phyloP scores from a whole-genome alignment of 176 grass and related monocot species.

The barley (Hordeum vulgare) region DNA sequence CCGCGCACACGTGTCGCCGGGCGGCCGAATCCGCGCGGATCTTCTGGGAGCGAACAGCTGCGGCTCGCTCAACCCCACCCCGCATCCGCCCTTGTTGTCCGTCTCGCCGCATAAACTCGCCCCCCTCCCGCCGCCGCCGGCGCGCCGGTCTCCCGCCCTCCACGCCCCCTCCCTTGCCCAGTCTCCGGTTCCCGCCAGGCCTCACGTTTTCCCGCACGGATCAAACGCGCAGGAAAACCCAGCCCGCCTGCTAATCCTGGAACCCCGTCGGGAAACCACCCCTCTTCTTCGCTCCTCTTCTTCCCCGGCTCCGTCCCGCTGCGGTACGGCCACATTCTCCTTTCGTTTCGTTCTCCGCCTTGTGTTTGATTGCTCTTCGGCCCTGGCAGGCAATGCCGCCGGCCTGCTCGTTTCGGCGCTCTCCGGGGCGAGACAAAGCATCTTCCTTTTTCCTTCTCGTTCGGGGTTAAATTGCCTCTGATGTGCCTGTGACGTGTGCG shows the following conservation, averaged over 20 bases:
- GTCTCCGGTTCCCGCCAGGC: neutral
- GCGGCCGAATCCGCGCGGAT: neutral
- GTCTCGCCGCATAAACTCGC: neutral
- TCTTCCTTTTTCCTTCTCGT: neutral
- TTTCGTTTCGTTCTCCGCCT: neutral
- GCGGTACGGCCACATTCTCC: neutral
- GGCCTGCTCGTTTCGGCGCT: neutral
- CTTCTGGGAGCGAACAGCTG: neutral
- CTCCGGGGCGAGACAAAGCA: neutral
- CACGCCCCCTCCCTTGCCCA: neutral
- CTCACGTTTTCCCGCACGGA: neutral
- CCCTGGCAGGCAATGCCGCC: neutral
- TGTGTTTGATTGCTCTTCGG: neutral
- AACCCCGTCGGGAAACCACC: neutral
- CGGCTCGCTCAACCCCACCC: neutral
- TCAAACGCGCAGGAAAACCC: neutral
- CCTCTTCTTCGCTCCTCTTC: neutral
- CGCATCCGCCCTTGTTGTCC: neutral
- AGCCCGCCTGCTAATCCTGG: neutral
- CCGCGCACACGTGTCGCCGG: neutral
- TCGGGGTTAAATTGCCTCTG: neutral
- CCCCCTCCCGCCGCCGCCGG: neutral
- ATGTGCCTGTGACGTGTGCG: neutral
- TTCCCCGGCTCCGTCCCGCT: neutral
- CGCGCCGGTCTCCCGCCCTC: neutral